A percentile compares a stretch with the other conserved stretches of the same genome.
These are phyloP conservation scores for Venturia asperata DNA, from an alignment of 2,329 filamentous ascomycete genomes.

Conservation along the genomic window DNA sequence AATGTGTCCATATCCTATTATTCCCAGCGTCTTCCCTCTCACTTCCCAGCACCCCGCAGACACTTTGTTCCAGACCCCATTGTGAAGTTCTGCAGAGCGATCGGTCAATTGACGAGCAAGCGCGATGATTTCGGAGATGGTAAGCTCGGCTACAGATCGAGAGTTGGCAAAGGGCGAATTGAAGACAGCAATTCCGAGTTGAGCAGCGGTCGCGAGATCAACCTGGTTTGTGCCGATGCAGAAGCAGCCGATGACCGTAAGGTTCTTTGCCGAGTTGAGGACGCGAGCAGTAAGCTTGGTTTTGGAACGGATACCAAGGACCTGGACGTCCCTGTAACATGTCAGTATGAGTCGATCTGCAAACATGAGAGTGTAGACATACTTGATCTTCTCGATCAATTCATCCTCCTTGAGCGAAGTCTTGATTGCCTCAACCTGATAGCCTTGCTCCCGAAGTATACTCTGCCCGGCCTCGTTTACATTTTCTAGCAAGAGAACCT, in stretches of 20 bases:
- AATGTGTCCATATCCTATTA: slow-evolving; percentile 96
- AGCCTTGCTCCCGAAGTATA: slow-evolving; percentile 77
- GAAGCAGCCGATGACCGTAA: slow-evolving; percentile 95
- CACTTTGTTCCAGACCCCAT: slow-evolving; percentile 96
- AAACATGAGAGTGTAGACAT: slow-evolving; percentile 16
- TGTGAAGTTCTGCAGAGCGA: slow-evolving; percentile 89
- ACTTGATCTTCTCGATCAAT: slow-evolving; percentile 95
- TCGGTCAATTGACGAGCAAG: slow-evolving; percentile 90
- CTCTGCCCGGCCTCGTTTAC: slow-evolving; percentile 85
- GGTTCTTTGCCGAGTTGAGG: slow-evolving; percentile 80
- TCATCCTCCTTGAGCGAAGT: slow-evolving; percentile 84
- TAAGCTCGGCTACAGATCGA: slow-evolving; percentile 89
- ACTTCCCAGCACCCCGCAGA: slow-evolving; percentile 97
- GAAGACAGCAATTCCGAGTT: slow-evolving; percentile 90
- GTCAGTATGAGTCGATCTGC: background rate
- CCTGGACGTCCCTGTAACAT: slow-evolving; percentile 70
- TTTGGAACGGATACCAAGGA: slow-evolving; percentile 97
- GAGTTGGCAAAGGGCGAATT: slow-evolving; percentile 99
- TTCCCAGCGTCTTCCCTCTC: slow-evolving; percentile 91
- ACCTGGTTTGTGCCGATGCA: slow-evolving; percentile 98
- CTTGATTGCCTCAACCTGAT: slow-evolving; percentile 91
- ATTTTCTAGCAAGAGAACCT: slow-evolving; percentile 91
- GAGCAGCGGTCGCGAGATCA: slow-evolving; percentile 73
- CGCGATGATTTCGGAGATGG: slow-evolving; percentile 87
- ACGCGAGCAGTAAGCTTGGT: slow-evolving; percentile 86